Percentiles rank a stretch among this genome's conserved stretches.
Evolutionary conservation across 2,329 filamentous ascomycete species (phyloP).

Genomic region (Capronia coronata): DNA sequence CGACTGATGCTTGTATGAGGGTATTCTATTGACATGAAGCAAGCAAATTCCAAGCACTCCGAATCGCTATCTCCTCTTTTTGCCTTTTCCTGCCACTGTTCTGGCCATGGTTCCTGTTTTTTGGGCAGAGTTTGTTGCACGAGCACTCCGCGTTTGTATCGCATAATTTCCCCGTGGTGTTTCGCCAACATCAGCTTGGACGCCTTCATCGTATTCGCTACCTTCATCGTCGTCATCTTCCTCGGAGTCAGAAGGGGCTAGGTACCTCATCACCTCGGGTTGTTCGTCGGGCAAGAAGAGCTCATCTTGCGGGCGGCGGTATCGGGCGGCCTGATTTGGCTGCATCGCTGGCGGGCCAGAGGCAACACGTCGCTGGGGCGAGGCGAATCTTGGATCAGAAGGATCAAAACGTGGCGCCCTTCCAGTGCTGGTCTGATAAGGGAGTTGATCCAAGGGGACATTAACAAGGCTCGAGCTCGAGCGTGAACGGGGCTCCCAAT

Average conservation of each 20-base stretch:
- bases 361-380: conserved; percentile 38
- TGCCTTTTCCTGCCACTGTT: conserved; percentile 12
- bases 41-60: neutral
- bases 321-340: conserved; percentile 11
- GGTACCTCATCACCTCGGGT: conserved; percentile 25
- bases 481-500: conserved; percentile 40
- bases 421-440: conserved; percentile 32
- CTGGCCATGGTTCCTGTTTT: conserved; percentile 8
- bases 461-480: conserved; percentile 33
- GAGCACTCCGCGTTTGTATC: conserved; percentile 26
- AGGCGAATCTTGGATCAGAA: conserved; percentile 32
- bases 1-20: neutral
- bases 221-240: conserved; percentile 19
- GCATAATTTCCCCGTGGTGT: conserved; percentile 17
- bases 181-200: conserved; percentile 23
- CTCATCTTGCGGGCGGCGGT: conserved; percentile 26
- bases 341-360: conserved; percentile 33
- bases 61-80: conserved; percentile 16
- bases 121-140: conserved; percentile 8
- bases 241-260: conserved; percentile 18
- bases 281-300: conserved; percentile 20
- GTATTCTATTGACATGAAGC: neutral
- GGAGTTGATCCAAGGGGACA: conserved; percentile 31
- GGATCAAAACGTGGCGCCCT: conserved; percentile 29
- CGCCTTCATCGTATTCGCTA: conserved; percentile 19